Base-by-base conservation (phyloP, 2,329 filamentous ascomycete species). In the Xylariaceae sp. region DNA sequence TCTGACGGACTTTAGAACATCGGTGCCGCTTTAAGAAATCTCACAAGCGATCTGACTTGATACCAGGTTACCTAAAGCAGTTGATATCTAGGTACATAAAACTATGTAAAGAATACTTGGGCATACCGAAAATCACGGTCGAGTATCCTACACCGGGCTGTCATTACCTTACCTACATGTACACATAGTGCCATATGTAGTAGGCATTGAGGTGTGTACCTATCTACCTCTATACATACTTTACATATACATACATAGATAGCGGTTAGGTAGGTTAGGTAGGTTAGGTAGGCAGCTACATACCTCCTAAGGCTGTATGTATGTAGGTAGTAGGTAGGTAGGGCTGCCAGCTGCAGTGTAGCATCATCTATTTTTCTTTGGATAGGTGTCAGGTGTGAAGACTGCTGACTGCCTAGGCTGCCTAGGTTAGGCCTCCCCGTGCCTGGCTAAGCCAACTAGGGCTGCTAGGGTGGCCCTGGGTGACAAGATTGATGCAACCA, bases 21-120 rank as follows among this genome's bases (percentile, higher is more conserved):
- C 42, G 43, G 20, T 47, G 56, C 60, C 49, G 58, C 58, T 59
- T 61, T 54, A 49, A 61, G 49, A 54, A 54, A 48, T 56, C 21
- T 47, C 56, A 59, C 54, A 49, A 61, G 49, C 55, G 52, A 48
- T 56, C 21, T 47, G 56, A 59, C 54, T 54, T 54, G 48, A 48
- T 43, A 32, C 19, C 20, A 37, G n/a, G n/a, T n/a, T n/a, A n/a
- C n/a, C n/a, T n/a, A n/a, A n/a, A n/a, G n/a, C n/a, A n/a, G n/a
- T n/a, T n/a, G n/a, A n/a, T n/a, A n/a, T n/a, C n/a, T n/a, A n/a
- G n/a, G n/a, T n/a, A n/a, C n/a, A n/a, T n/a, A n/a, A n/a, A n/a
- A n/a, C 23, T 26, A 26, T 26, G 23, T 26, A 26, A 26, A 9
- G 9, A 26, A 26, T 9, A 26, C 23, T n/a, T n/a, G n/a, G n/a